Evolutionary conservation across 306 rosid genomes (phyloP), one percentile per base, ranked within the genome.

Genomic region (Trichosanthes cucumerina): DNA sequence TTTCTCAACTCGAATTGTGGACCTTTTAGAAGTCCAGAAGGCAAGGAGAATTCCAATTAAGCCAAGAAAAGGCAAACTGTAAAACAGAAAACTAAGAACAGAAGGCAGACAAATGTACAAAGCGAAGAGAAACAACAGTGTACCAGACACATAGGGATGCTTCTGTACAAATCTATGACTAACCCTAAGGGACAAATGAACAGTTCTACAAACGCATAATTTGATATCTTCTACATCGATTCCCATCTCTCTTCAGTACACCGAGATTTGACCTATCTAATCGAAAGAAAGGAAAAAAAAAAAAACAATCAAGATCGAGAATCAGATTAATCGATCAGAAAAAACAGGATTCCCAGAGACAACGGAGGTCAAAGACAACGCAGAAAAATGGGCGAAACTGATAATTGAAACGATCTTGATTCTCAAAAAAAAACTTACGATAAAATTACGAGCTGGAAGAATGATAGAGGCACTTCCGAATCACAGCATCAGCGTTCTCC

Each of bases 1-100:
- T 74, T 81, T 86, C 79, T 33, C 80, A 69, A 66, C 79, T 58
- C 14, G 81, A 79, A 85, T 73, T 39, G 74, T 62, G 60, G 88
- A 82, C 77, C 85, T 81, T 78, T 89, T 93, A 49, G 99, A 91
- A 85, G 90, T 91, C 93, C 93, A 86, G 81, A 91, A 88, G 13
- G 88, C 85, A 36, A 92, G 60, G 63, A 92, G 84, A 80, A 91
- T 21, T 54, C 86, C 85, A 75, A 72, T 73, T 75, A 86, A 85
- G 21, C 86, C 39, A 65, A 95, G 79, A 79, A 95, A 86, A n/a
- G 98, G 99, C 57, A 82, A 87, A 78, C 81, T 75, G 81, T 79
- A 90, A 70, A 79, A 79, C 80, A 95, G 72, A 47, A 95, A 47
- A 39, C 34, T 81, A 31, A 87, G 79, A 63, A 88, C 79, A 52